phyloP scores from a whole-genome alignment of 441 rosid genomes.

The Mallotus repandus region DNA sequence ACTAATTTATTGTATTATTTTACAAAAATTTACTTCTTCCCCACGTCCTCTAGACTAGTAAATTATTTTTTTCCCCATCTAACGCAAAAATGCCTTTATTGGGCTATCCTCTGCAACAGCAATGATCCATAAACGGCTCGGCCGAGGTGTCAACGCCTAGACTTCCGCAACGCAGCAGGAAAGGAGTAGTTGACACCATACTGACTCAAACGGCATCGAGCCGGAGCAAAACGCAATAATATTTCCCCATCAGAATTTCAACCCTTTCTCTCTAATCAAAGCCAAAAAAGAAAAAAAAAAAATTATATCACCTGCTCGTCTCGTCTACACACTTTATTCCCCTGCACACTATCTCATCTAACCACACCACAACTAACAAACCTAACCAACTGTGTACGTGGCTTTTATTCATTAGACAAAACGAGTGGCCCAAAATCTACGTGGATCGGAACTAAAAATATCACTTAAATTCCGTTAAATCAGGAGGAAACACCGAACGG shows the following conservation, averaged over 20 bases:
- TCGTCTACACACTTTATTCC: not conserved
- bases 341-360: not conserved
- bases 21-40: no score
- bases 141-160: not conserved
- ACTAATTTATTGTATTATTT: no score
- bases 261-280: conserved; percentile 10
- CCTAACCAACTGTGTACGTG: not conserved
- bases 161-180: no score
- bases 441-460: conserved; percentile 25
- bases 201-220: no score
- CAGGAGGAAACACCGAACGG: not conserved
- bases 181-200: no score
- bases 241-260: not conserved
- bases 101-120: no score
- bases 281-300: not conserved
- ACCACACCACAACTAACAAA: not conserved
- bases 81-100: no score
- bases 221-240: no score
- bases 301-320: not conserved
- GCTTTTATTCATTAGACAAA: not conserved
- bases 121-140: not conserved
- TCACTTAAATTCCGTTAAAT: conserved; percentile 29
- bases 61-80: no score
- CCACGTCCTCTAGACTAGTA: no score
- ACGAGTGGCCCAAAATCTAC: conserved; percentile 8